Conservation (phyloP, 192 early-diverging fungal genomes). For the Thoreauomyces humboldtii region DNA sequence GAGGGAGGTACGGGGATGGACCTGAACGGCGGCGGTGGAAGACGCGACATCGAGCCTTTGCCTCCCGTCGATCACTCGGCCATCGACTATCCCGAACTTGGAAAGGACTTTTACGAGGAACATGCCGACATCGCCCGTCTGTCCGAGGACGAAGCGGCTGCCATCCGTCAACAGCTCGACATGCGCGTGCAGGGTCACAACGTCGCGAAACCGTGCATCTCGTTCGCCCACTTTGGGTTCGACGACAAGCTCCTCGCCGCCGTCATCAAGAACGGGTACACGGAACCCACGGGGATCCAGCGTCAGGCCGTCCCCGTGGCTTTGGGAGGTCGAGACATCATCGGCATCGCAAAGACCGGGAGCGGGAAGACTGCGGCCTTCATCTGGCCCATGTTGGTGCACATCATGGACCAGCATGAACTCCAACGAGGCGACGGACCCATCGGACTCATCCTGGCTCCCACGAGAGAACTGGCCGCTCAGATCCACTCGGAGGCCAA, state of each 20-base stretch:
- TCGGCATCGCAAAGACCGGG: constrained; percentile 84
- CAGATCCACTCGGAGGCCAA: constrained; percentile 80
- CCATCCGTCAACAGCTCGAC: constrained; percentile 58
- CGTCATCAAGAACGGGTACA: constrained; percentile 65
- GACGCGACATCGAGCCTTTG: constrained; percentile 63
- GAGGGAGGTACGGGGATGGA: constrained; percentile 29
- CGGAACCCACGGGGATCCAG: constrained; percentile 75
- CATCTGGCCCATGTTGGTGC: constrained; percentile 77
- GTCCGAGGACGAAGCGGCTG: constrained; percentile 47
- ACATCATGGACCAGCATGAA: constrained; percentile 82
- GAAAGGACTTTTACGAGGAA: constrained; percentile 78
- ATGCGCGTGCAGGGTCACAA: constrained; percentile 66
- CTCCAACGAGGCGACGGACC: constrained; percentile 75
- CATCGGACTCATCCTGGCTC: constrained; percentile 75
- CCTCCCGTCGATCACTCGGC: constrained; percentile 61
- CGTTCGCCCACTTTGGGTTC: constrained; percentile 84
- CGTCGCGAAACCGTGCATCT: constrained; percentile 70
- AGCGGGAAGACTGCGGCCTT: constrained; percentile 86
- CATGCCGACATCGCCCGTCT: constrained; percentile 71
- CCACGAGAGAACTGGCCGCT: constrained; percentile 73
- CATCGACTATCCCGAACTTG: constrained; percentile 67
- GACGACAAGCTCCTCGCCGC: constrained; percentile 63
- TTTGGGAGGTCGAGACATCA: constrained; percentile 74
- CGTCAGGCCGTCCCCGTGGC: constrained; percentile 75
- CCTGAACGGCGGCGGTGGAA: constrained; percentile 12